phyloP scores from a whole-genome alignment of 768 basidiomycete genomes.

The Tylopilus subfusipes region DNA sequence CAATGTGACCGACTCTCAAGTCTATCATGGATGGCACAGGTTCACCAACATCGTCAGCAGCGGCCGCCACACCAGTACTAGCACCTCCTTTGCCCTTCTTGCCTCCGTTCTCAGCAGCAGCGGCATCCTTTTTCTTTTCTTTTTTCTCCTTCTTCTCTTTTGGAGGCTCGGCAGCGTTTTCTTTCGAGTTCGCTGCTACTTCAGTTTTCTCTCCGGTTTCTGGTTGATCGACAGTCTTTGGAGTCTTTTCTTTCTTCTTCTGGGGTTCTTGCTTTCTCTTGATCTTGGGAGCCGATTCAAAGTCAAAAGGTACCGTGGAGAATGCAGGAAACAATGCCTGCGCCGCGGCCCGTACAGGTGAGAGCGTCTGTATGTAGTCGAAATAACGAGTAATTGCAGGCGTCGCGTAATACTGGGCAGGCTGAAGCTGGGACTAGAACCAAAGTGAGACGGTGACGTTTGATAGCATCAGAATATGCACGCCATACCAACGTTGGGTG shows the following conservation, averaged over 20 bases:
- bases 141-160: constrained; percentile 35
- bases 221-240: constrained; percentile 32
- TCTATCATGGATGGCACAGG: constrained; percentile 97
- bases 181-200: constrained; percentile 35
- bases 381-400: constrained; percentile 92
- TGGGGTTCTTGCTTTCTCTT: constrained; percentile 69
- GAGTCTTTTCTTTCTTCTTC: constrained; percentile 74
- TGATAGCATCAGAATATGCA: background rate
- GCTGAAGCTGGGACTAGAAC: constrained; percentile 62
- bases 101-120: constrained; percentile 27
- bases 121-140: constrained; percentile 56
- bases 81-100: constrained; percentile 42
- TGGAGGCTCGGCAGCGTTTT: constrained; percentile 33
- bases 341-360: constrained; percentile 58
- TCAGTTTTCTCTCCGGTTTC: constrained; percentile 25
- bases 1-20: constrained; percentile 86
- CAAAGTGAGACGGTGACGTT: constrained; percentile 6
- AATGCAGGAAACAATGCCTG: constrained; percentile 51
- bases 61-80: constrained; percentile 29
- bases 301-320: constrained; percentile 60
- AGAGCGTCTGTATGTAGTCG: constrained; percentile 81
- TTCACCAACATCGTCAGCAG: constrained; percentile 64
- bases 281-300: constrained; percentile 68
- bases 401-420: constrained; percentile 70
- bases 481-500: constrained; percentile 72